Percentiles rank a stretch among this genome's conserved stretches.
These are phyloP conservation scores for Aphanoascus verrucosus DNA, from an alignment of 2,329 filamentous ascomycete genomes.

Conservation along the genomic window DNA sequence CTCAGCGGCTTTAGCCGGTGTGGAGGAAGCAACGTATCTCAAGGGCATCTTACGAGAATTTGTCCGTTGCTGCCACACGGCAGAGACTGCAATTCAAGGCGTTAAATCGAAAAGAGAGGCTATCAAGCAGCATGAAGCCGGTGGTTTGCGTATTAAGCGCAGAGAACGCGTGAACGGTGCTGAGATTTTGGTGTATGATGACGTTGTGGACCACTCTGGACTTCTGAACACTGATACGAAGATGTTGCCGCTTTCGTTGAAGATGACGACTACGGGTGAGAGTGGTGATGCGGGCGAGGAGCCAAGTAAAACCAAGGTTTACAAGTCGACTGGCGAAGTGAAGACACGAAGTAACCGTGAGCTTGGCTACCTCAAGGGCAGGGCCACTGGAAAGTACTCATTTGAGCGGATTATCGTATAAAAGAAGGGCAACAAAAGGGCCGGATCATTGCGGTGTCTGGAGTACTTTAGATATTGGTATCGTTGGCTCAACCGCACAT, in stretches of 20 bases:
- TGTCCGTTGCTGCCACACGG: slow-evolving; percentile 31
- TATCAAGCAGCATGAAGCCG: slow-evolving; percentile 7
- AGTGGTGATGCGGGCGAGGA: slow-evolving; percentile 38
- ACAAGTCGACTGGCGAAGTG: slow-evolving; percentile 59
- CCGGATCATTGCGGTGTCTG: neutral
- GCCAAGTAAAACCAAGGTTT: slow-evolving; percentile 38
- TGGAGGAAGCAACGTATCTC: slow-evolving; percentile 40
- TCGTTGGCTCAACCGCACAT: neutral
- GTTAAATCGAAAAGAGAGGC: neutral
- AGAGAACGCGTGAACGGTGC: slow-evolving; percentile 30
- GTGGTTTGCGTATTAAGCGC: slow-evolving; percentile 23
- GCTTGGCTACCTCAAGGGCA: slow-evolving; percentile 64
- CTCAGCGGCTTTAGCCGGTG: slow-evolving; percentile 37
- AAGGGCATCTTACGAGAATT: slow-evolving; percentile 39
- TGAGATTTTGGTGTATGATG: slow-evolving; percentile 24
- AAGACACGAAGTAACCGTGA: slow-evolving; percentile 59
- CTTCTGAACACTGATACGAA: slow-evolving; percentile 18
- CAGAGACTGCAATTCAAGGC: neutral
- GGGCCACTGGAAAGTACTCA: slow-evolving; percentile 71
- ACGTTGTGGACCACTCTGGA: neutral
- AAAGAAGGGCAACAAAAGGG: slow-evolving; percentile 14
- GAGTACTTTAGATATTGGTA: neutral
- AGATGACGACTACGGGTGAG: slow-evolving; percentile 36
- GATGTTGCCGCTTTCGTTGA: slow-evolving; percentile 63
- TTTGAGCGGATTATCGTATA: slow-evolving; percentile 65